Base-by-base conservation (phyloP, 2,329 filamentous ascomycete genomes). In the Exophiala aquamarina region DNA sequence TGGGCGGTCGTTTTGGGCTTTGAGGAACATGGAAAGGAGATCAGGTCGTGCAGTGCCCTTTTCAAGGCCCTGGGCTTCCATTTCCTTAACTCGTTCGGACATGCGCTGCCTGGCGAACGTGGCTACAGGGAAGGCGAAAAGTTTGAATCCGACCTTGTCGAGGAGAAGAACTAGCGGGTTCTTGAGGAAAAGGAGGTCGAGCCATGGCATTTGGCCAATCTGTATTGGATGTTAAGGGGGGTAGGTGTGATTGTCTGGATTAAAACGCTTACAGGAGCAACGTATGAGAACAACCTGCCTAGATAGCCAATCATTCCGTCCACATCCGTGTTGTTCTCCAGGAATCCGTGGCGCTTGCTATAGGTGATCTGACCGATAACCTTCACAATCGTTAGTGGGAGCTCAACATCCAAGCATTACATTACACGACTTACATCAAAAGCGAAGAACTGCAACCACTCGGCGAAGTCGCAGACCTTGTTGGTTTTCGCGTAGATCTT, bases 101-200 rank as follows among this genome's bases (percentile, higher is more conserved):
- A 87, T 84, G 47, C 83, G 81, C 4, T 75, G 78, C 46, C 80
- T 76, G 0, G 86, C 86, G 62, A 90, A 90, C n/a, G 74, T 73
- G 6, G 85, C 86, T 0, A 89, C 83, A 1, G 86, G 83, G 61
- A 88, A 87, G 5, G 86, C 83, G 8, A 79, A 79, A 61, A 86
- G 84, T 52, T 81, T 73, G 52, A 89, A 61, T 2, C 85, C 84
- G 68, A 78, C 82, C 59, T 82, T 79, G 14, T 86, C 82, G 3
- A 86, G 74, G 43, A 83, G 77, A 9, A 89, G 77, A 55, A 58
- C 47, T 10, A 59, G 26, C 3, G 57, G 57, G 37, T 58, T 59
- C 44, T 59, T 59, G 41, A 59, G 26, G 42, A 59, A 52, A 4
- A 59, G 41, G 2, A 56, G 51, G 40, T 59, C 57, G 14, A 59